Evolutionary conservation across 768 basidiomycete species (phyloP).

Genomic region (Psilocybe cubensis): DNA sequence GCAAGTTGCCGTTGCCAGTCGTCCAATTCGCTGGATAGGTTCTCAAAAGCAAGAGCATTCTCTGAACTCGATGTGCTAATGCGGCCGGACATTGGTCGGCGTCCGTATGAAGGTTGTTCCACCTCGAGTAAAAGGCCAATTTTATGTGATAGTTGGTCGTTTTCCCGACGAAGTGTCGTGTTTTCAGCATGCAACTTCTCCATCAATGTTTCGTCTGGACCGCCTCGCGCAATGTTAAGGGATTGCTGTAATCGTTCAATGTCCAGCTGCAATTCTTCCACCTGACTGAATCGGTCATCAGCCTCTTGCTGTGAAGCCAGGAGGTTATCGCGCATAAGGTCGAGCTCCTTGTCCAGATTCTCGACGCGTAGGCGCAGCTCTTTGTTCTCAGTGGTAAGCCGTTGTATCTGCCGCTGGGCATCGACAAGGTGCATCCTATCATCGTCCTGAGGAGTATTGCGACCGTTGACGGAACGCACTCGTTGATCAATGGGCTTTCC

Average conservation of each 20-base stretch:
- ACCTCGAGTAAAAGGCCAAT: conserved; percentile 88
- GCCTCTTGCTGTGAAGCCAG: conserved; percentile 76
- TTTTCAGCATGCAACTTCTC: conserved; percentile 88
- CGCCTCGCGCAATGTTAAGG: conserved; percentile 73
- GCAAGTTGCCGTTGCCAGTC: conserved; percentile 87
- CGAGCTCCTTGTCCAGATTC: conserved; percentile 74
- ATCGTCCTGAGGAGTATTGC: conserved; percentile 79
- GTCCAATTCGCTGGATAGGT: conserved; percentile 80
- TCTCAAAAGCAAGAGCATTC: conserved; percentile 74
- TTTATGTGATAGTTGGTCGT: conserved; percentile 90
- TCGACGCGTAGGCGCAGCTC: conserved; percentile 77
- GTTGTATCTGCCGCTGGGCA: conserved; percentile 75
- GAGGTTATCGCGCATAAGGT: conserved; percentile 69
- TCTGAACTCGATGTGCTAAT: conserved; percentile 84
- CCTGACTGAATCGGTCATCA: conserved; percentile 73
- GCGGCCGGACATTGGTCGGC: conserved; percentile 65
- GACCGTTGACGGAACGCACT: conserved; percentile 64
- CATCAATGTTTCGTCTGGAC: conserved; percentile 74
- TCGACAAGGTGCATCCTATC: conserved; percentile 74
- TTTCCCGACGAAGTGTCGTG: conserved; percentile 76
- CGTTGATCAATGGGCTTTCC: conserved; percentile 55
- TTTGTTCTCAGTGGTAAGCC: conserved; percentile 73
- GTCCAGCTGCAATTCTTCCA: conserved; percentile 82
- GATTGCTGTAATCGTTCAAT: conserved; percentile 77
- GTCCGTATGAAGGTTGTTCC: conserved; percentile 75